Percentiles rank a stretch among this genome's conserved stretches.
phyloP scores from a whole-genome alignment of 2,329 filamentous ascomycete species.

The Cladosporium sp. region DNA sequence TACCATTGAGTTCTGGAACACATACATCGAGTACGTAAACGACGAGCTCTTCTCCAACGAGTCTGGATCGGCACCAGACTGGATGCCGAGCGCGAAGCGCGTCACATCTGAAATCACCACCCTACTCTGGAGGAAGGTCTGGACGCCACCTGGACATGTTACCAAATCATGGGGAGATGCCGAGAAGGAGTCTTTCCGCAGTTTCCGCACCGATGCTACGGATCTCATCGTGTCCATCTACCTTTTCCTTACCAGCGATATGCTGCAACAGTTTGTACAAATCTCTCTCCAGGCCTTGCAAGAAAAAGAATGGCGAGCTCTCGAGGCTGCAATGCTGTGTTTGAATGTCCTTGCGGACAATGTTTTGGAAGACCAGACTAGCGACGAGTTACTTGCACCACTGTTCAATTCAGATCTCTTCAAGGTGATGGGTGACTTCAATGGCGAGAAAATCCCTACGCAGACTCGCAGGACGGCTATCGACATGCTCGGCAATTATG shows the following conservation, averaged over 20 bases:
- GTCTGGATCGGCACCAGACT: constrained; percentile 41
- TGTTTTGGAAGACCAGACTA: constrained; percentile 53
- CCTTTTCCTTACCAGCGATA: constrained; percentile 44
- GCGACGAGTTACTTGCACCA: constrained; percentile 55
- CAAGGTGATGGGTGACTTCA: constrained; percentile 46
- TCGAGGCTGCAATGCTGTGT: constrained; percentile 56
- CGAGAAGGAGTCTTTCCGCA: constrained; percentile 63
- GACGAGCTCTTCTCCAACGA: constrained; percentile 55
- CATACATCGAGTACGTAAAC: constrained; percentile 63
- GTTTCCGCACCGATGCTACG: constrained; percentile 73
- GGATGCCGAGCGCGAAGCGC: constrained; percentile 56
- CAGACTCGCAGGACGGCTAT: constrained; percentile 66
- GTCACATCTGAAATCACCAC: constrained; percentile 54
- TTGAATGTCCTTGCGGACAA: constrained; percentile 65
- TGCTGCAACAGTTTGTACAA: constrained; percentile 46
- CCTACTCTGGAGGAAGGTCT: constrained; percentile 28
- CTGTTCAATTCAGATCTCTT: constrained; percentile 62
- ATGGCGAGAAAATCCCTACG: constrained; percentile 49
- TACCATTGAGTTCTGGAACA: constrained; percentile 76
- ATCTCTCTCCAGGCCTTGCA: constrained; percentile 40
- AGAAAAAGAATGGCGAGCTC: constrained; percentile 42
- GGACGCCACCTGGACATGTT: constrained; percentile 57
- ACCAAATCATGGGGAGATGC: constrained; percentile 63
- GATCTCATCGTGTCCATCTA: constrained; percentile 73
- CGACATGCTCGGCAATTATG: constrained; percentile 66